Evolutionary conservation across 2,329 filamentous ascomycete species (phyloP).

Genomic region (Sporothrix dimorphospora): DNA sequence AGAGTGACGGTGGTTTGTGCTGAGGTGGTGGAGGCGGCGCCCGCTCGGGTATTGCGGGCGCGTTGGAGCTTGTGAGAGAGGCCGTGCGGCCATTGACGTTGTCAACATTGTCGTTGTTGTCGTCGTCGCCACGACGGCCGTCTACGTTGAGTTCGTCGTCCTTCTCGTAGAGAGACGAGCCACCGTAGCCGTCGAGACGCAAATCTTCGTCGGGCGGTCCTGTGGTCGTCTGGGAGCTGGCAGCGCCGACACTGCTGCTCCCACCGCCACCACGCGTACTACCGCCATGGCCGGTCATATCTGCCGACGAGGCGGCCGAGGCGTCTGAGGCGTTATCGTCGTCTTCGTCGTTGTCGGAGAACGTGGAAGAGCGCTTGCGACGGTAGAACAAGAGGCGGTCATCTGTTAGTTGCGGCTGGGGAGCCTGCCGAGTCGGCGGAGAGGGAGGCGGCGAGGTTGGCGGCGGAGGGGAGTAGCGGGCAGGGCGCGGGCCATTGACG

Average conservation of each 20-base stretch:
- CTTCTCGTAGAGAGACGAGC: constrained; percentile 7
- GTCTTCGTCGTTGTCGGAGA: constrained; percentile 23
- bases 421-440: constrained; percentile 20
- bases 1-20: neutral
- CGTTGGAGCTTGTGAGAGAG: constrained; percentile 23
- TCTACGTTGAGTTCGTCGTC: neutral
- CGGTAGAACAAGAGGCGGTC: constrained; percentile 22
- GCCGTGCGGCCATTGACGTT: neutral
- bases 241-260: constrained; percentile 30
- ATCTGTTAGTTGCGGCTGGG: constrained; percentile 17
- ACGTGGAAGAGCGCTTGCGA: constrained; percentile 21
- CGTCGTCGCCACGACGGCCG: neutral
- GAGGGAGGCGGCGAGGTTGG: constrained; percentile 28
- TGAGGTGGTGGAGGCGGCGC: constrained; percentile 23
- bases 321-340: constrained; percentile 25
- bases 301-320: constrained; percentile 32
- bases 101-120: neutral
- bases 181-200: constrained; percentile 23
- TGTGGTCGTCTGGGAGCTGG: constrained; percentile 33
- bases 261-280: constrained; percentile 20
- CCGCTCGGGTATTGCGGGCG: constrained; percentile 11
- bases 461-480: constrained; percentile 22
- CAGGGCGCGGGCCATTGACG: constrained; percentile 28
- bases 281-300: constrained; percentile 32
- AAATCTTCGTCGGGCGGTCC: constrained; percentile 28